A percentile compares a stretch with the other conserved stretches of the same genome.
Evolutionary conservation across 148 eudicot species (phyloP).

Genomic region (Oxyria digyna): DNA sequence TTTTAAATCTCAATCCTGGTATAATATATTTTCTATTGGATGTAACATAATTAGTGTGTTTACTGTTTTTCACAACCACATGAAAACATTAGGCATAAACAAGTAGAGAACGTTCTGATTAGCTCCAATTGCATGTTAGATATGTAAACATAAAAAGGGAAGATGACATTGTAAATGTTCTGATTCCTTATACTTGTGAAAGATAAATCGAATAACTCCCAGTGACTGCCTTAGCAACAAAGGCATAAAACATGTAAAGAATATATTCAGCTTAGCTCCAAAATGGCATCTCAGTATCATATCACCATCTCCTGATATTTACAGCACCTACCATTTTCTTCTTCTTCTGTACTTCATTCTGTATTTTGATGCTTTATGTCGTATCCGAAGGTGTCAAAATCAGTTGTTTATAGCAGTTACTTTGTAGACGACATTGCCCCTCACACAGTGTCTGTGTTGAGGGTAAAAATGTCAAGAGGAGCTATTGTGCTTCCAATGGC

Average conservation of each 20-base stretch:
- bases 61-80: no score
- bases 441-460: not conserved
- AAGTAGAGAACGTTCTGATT: not conserved
- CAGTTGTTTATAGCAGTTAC: not conserved
- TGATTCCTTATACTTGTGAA: not conserved
- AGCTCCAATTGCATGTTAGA: not conserved
- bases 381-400: constrained; percentile 4
- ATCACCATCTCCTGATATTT: constrained; percentile 1
- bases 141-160: not conserved
- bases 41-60: no score
- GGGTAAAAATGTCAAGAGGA: constrained; percentile 2
- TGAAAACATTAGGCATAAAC: no score
- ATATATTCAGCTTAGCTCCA: no score
- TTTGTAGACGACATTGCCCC: not conserved
- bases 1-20: no score
- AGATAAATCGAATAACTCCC: not conserved
- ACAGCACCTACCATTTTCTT: not conserved
- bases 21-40: no score
- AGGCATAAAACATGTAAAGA: not conserved
- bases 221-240: not conserved
- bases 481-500: constrained; percentile 6
- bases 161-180: not conserved
- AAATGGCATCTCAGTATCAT: constrained; percentile 2
- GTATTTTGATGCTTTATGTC: not conserved
- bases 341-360: not conserved